Evolutionary conservation across 2,329 filamentous ascomycete species (phyloP).

Genomic region (Didymella keratinophila): DNA sequence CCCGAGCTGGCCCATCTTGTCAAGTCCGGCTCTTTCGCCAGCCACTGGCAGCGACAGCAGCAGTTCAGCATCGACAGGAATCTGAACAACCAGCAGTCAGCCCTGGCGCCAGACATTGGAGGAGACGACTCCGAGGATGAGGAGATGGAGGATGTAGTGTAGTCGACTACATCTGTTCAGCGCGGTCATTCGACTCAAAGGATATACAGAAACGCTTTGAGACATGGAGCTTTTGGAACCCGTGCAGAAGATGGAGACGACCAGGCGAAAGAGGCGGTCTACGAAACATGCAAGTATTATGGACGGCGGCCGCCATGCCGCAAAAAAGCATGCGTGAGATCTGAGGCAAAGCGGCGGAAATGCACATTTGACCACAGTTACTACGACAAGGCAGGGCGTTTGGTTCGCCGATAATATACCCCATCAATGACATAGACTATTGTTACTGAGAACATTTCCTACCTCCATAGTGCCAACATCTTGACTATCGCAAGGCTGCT

Average conservation of each 20-base stretch:
- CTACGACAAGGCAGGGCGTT: background rate
- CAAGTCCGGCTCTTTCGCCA: slow-evolving; percentile 83
- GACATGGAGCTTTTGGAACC: no score
- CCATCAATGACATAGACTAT: slow-evolving; percentile 3
- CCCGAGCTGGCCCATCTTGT: slow-evolving; percentile 84
- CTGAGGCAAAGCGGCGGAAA: background rate
- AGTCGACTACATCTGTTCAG: background rate
- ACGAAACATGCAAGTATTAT: no score
- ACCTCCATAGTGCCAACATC: background rate
- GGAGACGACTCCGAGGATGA: slow-evolving; percentile 71
- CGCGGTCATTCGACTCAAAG: no score
- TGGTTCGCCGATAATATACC: slow-evolving; percentile 12
- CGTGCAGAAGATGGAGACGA: no score
- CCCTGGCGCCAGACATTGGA: slow-evolving; percentile 53
- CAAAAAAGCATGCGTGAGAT: no score
- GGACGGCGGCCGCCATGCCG: no score
- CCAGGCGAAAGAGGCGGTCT: no score
- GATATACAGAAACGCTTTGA: no score
- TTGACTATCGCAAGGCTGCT: background rate
- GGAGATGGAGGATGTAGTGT: slow-evolving; percentile 80
- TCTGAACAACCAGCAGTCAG: slow-evolving; percentile 52
- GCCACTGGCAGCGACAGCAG: slow-evolving; percentile 81
- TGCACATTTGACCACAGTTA: background rate
- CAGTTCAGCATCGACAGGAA: slow-evolving; percentile 62
- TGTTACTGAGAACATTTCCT: background rate